A percentile compares a stretch with the other conserved stretches of the same genome.
Conservation (phyloP, 306 rosid genomes). For the Albizia julibrissin region DNA sequence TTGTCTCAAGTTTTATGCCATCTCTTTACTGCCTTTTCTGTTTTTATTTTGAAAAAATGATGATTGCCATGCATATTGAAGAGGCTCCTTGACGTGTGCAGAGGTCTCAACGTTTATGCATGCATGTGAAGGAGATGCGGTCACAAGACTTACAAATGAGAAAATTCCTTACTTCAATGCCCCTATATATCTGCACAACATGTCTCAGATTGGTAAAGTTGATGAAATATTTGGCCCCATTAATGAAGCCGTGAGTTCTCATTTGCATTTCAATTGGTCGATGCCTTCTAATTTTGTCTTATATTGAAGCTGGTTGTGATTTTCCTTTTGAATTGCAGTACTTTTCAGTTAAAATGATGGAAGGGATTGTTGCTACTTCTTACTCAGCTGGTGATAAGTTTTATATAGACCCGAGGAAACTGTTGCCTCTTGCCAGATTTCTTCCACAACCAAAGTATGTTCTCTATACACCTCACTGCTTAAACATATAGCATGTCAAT, state of each 20-base stretch:
- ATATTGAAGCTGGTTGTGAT: background rate
- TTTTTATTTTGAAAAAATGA: background rate
- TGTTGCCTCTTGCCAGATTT: slow-evolving; percentile 92
- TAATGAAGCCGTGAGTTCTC: slow-evolving; percentile 54
- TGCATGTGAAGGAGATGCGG: slow-evolving; percentile 96
- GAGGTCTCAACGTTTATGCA: slow-evolving; percentile 86
- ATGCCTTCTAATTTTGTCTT: background rate
- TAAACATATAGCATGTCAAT: background rate
- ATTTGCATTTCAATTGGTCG: slow-evolving; percentile 7
- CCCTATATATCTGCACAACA: slow-evolving; percentile 89
- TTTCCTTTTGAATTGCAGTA: slow-evolving; percentile 50
- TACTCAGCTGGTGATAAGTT: slow-evolving; percentile 84
- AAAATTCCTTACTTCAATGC: slow-evolving; percentile 92
- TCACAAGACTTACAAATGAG: slow-evolving; percentile 81
- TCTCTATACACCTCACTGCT: background rate
- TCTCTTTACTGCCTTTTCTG: background rate
- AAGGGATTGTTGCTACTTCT: slow-evolving; percentile 91
- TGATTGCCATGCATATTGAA: background rate
- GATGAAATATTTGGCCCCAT: slow-evolving; percentile 90
- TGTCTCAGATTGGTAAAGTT: slow-evolving; percentile 97
- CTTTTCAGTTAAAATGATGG: slow-evolving; percentile 87
- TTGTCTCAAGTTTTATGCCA: background rate
- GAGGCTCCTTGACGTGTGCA: slow-evolving; percentile 31
- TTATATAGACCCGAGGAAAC: slow-evolving; percentile 88
- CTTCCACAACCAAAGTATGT: slow-evolving; percentile 95